Conservation (phyloP, 202 grass and related monocot species). For the Sporobolus alterniflorus region DNA sequence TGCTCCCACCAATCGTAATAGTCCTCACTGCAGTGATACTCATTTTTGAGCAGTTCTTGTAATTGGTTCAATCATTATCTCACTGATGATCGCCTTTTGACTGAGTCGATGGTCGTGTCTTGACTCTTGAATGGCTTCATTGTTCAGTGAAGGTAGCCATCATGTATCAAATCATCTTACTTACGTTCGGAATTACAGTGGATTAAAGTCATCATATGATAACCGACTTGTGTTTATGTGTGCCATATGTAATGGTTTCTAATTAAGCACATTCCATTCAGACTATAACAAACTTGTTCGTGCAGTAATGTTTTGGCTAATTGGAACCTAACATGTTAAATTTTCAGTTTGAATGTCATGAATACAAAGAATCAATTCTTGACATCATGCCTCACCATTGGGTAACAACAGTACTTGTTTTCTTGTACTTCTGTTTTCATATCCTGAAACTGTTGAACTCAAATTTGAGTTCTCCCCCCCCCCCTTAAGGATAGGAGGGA, state of each 20-base stretch:
- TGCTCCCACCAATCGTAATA: background rate
- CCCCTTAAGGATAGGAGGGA: conserved; percentile 87
- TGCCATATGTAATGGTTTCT: background rate
- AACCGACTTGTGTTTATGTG: background rate
- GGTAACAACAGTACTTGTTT: conserved; percentile 54
- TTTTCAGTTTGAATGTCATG: conserved; percentile 92
- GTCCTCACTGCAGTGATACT: background rate
- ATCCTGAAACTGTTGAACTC: conserved; percentile 20
- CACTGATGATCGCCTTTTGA: background rate
- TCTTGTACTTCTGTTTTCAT: conserved; percentile 12
- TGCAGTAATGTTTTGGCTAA: conserved; percentile 4
- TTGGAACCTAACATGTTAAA: conserved; percentile 3
- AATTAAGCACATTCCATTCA: background rate
- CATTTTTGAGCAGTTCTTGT: conserved; percentile 5
- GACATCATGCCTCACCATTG: conserved; percentile 93
- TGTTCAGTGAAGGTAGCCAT: conserved; percentile 14
- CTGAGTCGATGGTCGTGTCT: background rate
- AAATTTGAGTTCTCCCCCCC: background rate
- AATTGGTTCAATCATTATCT: conserved; percentile 8
- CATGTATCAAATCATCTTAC: background rate
- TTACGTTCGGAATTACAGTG: background rate
- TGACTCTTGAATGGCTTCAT: background rate
- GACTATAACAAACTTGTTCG: background rate
- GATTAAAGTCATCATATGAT: background rate
- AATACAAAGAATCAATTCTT: conserved; percentile 97